Percentiles rank a stretch among this genome's conserved stretches.
Conservation (phyloP, 768 basidiomycete species). For the Lentinula guzmanii region DNA sequence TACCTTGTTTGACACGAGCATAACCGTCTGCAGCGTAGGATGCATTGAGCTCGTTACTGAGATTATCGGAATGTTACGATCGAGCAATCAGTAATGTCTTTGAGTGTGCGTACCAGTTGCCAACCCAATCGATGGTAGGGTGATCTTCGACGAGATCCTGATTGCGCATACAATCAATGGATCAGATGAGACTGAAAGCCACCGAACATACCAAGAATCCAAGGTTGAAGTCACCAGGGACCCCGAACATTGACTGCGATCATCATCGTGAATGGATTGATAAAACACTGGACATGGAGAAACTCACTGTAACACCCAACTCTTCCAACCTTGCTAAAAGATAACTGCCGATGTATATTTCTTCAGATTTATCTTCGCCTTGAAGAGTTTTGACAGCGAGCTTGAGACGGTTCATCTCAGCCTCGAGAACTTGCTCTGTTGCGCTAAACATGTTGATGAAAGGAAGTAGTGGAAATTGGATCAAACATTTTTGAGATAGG, state of each 20-base stretch:
- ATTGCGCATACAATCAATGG: not conserved
- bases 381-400: slow-evolving; percentile 39
- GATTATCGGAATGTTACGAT: slow-evolving; percentile 2
- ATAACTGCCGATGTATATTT: slow-evolving; percentile 52
- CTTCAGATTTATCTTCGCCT: slow-evolving; percentile 28
- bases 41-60: slow-evolving; percentile 79
- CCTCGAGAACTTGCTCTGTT: slow-evolving; percentile 27
- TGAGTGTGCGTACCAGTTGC: slow-evolving; percentile 55
- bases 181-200: not conserved
- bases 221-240: slow-evolving; percentile 86
- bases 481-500: not conserved
- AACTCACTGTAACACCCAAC: slow-evolving; percentile 53
- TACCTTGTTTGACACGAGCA: slow-evolving; percentile 74
- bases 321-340: slow-evolving; percentile 59
- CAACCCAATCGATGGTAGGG: slow-evolving; percentile 76
- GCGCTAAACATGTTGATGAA: not conserved
- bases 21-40: slow-evolving; percentile 93
- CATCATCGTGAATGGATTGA: not conserved
- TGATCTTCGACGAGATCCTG: slow-evolving; percentile 83
- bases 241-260: slow-evolving; percentile 68
- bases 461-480: not conserved
- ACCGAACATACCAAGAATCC: slow-evolving; percentile 42
- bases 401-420: slow-evolving; percentile 40
- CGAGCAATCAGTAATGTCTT: not conserved
- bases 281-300: too few relatives aligned